Evolutionary conservation across 768 basidiomycete genomes (phyloP), one percentile per base, ranked within the genome.

Genomic region (Russula vinacea): DNA sequence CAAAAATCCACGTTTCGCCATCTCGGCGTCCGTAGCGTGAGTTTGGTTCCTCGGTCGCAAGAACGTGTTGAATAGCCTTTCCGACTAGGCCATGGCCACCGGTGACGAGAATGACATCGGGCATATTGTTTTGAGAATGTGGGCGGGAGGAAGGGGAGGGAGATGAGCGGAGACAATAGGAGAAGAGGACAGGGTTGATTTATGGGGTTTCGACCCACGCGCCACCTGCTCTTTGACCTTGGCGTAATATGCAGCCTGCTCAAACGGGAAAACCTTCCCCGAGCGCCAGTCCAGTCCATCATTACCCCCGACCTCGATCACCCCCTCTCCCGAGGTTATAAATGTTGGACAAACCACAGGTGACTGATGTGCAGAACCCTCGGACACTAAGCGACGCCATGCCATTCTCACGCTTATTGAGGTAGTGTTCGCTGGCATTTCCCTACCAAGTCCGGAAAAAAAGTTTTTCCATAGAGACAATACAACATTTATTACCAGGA

Each of bases 11-110:
- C 4, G 52, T 53, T 13, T 53, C 52, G 5, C 52, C 52, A 22
- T 53, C 52, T 19, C 52, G 52, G 52, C 33, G 52, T 16, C 52
- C 52, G n/a, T 35, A 53, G 33, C 52, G 52, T 14, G 52, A n/a
- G 33, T 53, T 35, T n/a, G 11, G 52, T 11, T n/a, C 33, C n/a
- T 53, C 52, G 2, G 52, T 53, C 10, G 33, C 52, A 13, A 53
- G 33, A n/a, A 53, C 52, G 5, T 53, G 33, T 19, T 19, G 52
- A n/a, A 53, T 22, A 7, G 52, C 52, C 5, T 53, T 33, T 7
- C 52, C 52, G 13, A 53, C 52, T 5, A 53, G 52, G 19, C 52
- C 32, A 11, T 35, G 52, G 33, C 33, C 52, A 35, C 52, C 52
- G 10, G 52, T 53, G 33, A 53, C 52, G 11, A 53, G 52, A 53